phyloP scores from a whole-genome alignment of 306 rosid genomes.

The Sphenostylis stenocarpa region DNA sequence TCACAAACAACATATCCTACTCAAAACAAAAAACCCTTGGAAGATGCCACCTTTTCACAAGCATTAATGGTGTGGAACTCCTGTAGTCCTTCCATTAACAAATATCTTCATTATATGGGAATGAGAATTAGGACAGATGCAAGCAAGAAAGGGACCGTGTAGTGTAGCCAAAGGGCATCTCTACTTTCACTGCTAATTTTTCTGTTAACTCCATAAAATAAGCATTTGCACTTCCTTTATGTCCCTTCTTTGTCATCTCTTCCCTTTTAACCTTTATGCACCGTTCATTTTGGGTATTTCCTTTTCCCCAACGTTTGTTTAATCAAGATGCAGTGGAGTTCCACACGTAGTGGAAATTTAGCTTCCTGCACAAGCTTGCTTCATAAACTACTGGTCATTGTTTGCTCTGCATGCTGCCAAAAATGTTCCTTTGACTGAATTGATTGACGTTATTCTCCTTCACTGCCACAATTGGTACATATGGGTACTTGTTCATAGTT shows the following conservation, averaged over 20 bases:
- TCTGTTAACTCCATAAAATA: background rate
- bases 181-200: background rate
- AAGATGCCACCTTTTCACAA: conserved; percentile 36
- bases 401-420: conserved; percentile 8
- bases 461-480: background rate
- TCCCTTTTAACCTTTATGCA: conserved; percentile 21
- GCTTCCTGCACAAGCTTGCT: conserved; percentile 34
- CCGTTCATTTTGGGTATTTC: conserved; percentile 31
- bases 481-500: background rate
- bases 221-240: conserved; percentile 27
- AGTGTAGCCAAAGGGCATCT: conserved; percentile 29
- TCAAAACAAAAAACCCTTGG: conserved; percentile 12
- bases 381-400: conserved; percentile 9
- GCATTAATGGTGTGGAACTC: conserved; percentile 33
- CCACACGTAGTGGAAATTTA: conserved; percentile 33
- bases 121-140: conserved; percentile 50
- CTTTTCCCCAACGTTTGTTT: conserved; percentile 22
- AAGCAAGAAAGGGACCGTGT: conserved; percentile 28
- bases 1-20: conserved; percentile 24
- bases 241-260: conserved; percentile 33
- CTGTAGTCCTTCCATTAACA: conserved; percentile 30
- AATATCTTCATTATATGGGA: conserved; percentile 22
- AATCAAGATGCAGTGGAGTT: conserved; percentile 10
- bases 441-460: conserved; percentile 18
- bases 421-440: conserved; percentile 30